Conservation (phyloP, 805 yeast genomes). For the Ogataea ramenticola region DNA sequence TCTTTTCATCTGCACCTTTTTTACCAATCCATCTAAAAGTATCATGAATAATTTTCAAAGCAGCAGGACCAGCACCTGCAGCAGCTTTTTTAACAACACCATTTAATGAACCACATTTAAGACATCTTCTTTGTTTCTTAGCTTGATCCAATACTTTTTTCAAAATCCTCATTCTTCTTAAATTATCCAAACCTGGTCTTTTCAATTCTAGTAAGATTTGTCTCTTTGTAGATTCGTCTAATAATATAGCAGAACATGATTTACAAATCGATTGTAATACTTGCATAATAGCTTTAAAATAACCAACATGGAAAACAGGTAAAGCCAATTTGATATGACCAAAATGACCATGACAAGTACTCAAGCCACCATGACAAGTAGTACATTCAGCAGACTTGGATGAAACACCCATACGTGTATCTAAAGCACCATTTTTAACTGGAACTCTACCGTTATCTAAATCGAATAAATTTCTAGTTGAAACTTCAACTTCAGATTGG, state of each 20-base stretch:
- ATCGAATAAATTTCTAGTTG: slow-evolving; percentile 87
- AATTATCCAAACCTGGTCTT: slow-evolving; percentile 81
- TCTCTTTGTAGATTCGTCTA: slow-evolving; percentile 67
- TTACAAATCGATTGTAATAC: slow-evolving; percentile 90
- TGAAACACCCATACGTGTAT: slow-evolving; percentile 89
- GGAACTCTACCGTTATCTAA: slow-evolving; percentile 85
- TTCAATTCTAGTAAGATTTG: slow-evolving; percentile 71
- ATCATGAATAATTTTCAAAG: slow-evolving; percentile 91
- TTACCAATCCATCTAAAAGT: slow-evolving; percentile 95
- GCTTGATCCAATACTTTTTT: slow-evolving; percentile 86
- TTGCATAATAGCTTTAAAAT: slow-evolving; percentile 83
- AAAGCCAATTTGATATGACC: slow-evolving; percentile 90
- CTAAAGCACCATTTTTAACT: slow-evolving; percentile 80
- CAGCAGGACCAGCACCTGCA: slow-evolving; percentile 85
- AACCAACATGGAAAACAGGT: slow-evolving; percentile 97
- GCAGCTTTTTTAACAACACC: slow-evolving; percentile 98
- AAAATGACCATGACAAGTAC: slow-evolving; percentile 97
- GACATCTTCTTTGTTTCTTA: slow-evolving; percentile 88
- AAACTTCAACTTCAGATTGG: slow-evolving; percentile 90
- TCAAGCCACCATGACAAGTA: slow-evolving; percentile 87
- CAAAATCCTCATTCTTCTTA: slow-evolving; percentile 84
- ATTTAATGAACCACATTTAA: slow-evolving; percentile 78
- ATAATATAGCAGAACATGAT: slow-evolving; percentile 69
- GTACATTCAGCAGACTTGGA: slow-evolving; percentile 78
- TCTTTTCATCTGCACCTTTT: slow-evolving; percentile 76